Conservation (phyloP, 2,329 filamentous ascomycete genomes). For the Aureobasidium pullulans region DNA sequence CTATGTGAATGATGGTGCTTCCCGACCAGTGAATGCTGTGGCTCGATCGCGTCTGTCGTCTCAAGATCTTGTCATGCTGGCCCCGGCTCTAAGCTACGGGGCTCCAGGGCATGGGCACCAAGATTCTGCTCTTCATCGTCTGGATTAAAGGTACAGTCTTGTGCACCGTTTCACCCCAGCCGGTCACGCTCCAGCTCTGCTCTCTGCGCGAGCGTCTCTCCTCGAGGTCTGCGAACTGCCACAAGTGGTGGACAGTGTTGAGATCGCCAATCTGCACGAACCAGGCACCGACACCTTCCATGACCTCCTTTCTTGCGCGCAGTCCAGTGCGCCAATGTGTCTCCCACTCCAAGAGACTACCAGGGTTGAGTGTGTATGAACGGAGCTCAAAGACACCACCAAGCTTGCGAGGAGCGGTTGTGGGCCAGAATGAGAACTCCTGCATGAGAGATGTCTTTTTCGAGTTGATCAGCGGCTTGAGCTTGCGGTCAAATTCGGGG, state of each 20-base stretch:
- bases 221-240: slow-evolving; percentile 96
- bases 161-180: slow-evolving; percentile 96
- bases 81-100: slow-evolving; percentile 39
- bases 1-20: slow-evolving; percentile 3
- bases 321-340: slow-evolving; percentile 93
- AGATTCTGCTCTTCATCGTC: slow-evolving; percentile 86
- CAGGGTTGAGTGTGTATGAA: slow-evolving; percentile 92
- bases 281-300: slow-evolving; percentile 92
- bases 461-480: slow-evolving; percentile 74
- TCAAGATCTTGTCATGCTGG: background rate
- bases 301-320: slow-evolving; percentile 85
- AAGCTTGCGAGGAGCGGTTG: slow-evolving; percentile 77
- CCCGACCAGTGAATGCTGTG: slow-evolving; percentile 3
- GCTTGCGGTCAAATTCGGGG: slow-evolving; percentile 71
- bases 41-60: background rate
- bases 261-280: slow-evolving; percentile 97
- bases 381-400: slow-evolving; percentile 93
- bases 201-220: slow-evolving; percentile 85
- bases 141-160: slow-evolving; percentile 97
- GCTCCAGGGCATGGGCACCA: slow-evolving; percentile 95
- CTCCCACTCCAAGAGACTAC: slow-evolving; percentile 96
- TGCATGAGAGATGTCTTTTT: slow-evolving; percentile 95
- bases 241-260: slow-evolving; percentile 95
- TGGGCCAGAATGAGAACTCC: slow-evolving; percentile 99
- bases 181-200: slow-evolving; percentile 90